These are phyloP conservation scores for Ilex asprella DNA, from an alignment of 257 asterid genomes.

Conservation along the genomic window DNA sequence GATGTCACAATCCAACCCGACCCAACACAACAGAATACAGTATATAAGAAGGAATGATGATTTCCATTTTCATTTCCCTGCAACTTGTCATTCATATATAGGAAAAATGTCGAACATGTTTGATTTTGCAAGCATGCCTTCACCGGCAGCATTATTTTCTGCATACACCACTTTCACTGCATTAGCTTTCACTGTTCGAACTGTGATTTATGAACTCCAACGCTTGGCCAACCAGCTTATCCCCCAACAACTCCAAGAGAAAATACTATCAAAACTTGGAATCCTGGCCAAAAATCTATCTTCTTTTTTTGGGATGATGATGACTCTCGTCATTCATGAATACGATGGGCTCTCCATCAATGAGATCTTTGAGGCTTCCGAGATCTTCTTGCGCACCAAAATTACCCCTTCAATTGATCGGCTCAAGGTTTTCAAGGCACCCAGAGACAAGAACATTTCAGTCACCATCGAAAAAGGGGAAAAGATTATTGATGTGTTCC, in stretches of 20 bases:
- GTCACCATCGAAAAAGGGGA: slow-evolving; percentile 15
- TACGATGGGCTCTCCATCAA: slow-evolving; percentile 28
- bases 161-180: slow-evolving; percentile 22
- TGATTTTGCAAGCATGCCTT: slow-evolving; percentile 13
- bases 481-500: slow-evolving; percentile 22
- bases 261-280: slow-evolving; percentile 24
- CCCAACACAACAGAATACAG: no score
- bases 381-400: slow-evolving; percentile 29
- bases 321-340: slow-evolving; percentile 30
- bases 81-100: no score
- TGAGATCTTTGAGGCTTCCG: slow-evolving; percentile 36
- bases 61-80: no score
- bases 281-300: slow-evolving; percentile 8
- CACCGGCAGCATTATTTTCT: slow-evolving; percentile 17
- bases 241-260: slow-evolving; percentile 15
- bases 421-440: slow-evolving; percentile 16
- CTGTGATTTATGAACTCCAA: slow-evolving; percentile 19
- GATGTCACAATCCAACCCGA: no score
- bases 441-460: slow-evolving; percentile 4
- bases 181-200: slow-evolving; percentile 11
- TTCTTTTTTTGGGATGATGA: neutral
- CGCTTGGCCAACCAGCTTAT: slow-evolving; percentile 18
- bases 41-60: no score
- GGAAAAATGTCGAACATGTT: slow-evolving; percentile 10
- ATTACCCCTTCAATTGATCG: slow-evolving; percentile 23